Percentiles rank a stretch among this genome's conserved stretches.
Evolutionary conservation across 805 yeast genomes (phyloP).

Genomic region (Wickerhamomyces ciferrii): DNA sequence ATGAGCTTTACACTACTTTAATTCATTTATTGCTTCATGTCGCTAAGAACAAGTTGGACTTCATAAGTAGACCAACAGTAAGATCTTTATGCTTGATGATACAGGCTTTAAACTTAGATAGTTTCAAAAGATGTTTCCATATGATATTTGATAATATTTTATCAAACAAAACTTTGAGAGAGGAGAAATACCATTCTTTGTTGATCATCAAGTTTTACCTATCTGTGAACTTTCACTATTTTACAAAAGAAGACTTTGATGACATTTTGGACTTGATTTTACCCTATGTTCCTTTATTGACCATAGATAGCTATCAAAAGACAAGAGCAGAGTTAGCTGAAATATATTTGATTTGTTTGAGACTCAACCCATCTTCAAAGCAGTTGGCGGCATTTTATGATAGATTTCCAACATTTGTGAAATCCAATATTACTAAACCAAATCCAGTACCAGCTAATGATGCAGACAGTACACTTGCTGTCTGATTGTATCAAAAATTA

Average conservation of each 20-base stretch:
- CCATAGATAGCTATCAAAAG: conserved; percentile 15
- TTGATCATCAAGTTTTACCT: conserved; percentile 18
- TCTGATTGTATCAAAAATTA: too few species aligned
- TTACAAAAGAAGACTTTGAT: neutral
- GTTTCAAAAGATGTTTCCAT: conserved; percentile 15
- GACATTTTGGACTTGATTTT: conserved; percentile 5
- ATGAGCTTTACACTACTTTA: conserved; percentile 10
- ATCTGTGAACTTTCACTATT: conserved; percentile 7
- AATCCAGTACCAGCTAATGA: neutral
- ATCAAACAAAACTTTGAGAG: conserved; percentile 10
- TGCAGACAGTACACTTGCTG: too few species aligned
- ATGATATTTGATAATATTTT: conserved; percentile 10
- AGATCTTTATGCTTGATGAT: conserved; percentile 22
- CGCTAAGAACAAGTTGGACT: conserved; percentile 10
- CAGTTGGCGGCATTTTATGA: conserved; percentile 6
- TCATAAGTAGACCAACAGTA: conserved; percentile 8
- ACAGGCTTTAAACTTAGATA: conserved; percentile 12
- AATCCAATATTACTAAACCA: neutral
- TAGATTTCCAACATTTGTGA: conserved; percentile 8
- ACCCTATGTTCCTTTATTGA: conserved; percentile 4
- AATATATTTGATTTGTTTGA: conserved; percentile 11
- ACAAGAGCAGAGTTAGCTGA: conserved; percentile 16
- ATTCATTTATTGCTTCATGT: conserved; percentile 17
- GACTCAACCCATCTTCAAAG: neutral
- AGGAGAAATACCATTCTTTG: conserved; percentile 19